phyloP scores from a whole-genome alignment of 2,329 filamentous ascomycete species.

The Dactylellina leptospora region DNA sequence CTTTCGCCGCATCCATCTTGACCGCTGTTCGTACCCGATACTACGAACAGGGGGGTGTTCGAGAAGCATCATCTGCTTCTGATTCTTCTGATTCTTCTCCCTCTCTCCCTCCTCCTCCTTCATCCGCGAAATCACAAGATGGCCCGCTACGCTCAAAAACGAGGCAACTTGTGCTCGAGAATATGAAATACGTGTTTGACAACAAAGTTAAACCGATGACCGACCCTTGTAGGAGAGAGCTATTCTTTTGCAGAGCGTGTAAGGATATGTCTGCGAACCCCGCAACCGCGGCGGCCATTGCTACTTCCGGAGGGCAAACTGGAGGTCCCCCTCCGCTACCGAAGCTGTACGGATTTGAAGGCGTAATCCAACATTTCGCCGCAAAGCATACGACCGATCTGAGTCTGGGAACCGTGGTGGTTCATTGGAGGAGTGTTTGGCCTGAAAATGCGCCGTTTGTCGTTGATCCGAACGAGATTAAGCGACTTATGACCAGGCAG shows the following conservation, averaged over 20 bases:
- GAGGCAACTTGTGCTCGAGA: slow-evolving; percentile 74
- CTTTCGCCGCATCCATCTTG: slow-evolving; percentile 77
- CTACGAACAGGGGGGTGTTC: slow-evolving; percentile 64
- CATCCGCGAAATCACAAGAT: not conserved
- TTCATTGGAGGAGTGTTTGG: slow-evolving; percentile 84
- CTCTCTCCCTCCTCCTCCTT: too few species aligned
- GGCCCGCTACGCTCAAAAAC: slow-evolving; percentile 14
- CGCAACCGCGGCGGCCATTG: slow-evolving; percentile 11
- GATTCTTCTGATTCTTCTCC: slow-evolving; percentile 61
- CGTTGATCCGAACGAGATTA: slow-evolving; percentile 61
- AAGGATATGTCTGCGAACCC: slow-evolving; percentile 45
- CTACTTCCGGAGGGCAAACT: slow-evolving; percentile 56
- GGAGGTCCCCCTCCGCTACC: slow-evolving; percentile 63
- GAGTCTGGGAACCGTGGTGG: slow-evolving; percentile 75
- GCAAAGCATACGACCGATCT: slow-evolving; percentile 79
- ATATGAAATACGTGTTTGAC: slow-evolving; percentile 87
- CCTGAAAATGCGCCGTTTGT: slow-evolving; percentile 76
- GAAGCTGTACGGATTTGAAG: slow-evolving; percentile 79
- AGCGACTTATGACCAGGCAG: slow-evolving; percentile 64
- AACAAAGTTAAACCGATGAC: slow-evolving; percentile 76
- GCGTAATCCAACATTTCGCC: slow-evolving; percentile 81
- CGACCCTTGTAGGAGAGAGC: slow-evolving; percentile 72
- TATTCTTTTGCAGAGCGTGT: slow-evolving; percentile 79
- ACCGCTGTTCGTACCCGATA: slow-evolving; percentile 74
- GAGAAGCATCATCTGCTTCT: slow-evolving; percentile 61